A percentile compares a stretch with the other conserved stretches of the same genome.
Conservation (phyloP, 495 filamentous ascomycete genomes). For the Lasiosphaeria miniovina region DNA sequence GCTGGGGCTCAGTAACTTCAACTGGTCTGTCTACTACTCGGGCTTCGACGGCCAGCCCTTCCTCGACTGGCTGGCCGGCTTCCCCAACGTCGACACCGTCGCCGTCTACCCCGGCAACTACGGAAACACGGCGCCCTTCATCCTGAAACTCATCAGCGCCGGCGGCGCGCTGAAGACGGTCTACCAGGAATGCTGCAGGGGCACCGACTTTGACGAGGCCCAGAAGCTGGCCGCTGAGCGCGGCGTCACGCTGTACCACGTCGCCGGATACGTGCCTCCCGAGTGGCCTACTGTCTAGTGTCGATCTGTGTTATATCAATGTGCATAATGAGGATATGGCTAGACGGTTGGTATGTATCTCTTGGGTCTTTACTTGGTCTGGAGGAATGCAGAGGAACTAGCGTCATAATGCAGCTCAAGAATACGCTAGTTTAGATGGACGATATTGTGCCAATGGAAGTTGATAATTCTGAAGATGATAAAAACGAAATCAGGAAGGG, state of each 20-base stretch:
- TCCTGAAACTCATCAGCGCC: conserved; percentile 14
- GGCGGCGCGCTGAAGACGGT: conserved; percentile 17
- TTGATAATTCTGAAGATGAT: too few relatives aligned
- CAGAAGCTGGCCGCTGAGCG: conserved; percentile 10
- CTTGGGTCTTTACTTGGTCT: too few relatives aligned
- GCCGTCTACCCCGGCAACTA: conserved; percentile 18
- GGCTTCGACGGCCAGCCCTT: conserved; percentile 26
- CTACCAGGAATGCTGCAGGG: conserved; percentile 16
- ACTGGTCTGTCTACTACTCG: conserved; percentile 12
- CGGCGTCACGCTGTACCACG: conserved; percentile 14
- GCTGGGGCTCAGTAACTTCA: conserved; percentile 28
- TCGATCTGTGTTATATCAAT: too few relatives aligned
- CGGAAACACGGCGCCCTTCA: conserved; percentile 1
- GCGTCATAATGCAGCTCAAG: too few relatives aligned
- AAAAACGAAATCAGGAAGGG: too few relatives aligned
- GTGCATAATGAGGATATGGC: too few relatives aligned
- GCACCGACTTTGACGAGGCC: conserved; percentile 15
- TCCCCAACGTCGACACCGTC: conserved; percentile 24
- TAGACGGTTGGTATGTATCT: too few relatives aligned
- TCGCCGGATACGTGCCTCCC: too few relatives aligned
- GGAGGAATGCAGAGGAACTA: too few relatives aligned
- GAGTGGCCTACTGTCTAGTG: too few relatives aligned
- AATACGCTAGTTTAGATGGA: too few relatives aligned
- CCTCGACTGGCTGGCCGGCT: conserved; percentile 21
- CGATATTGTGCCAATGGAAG: too few relatives aligned